Conservation (phyloP, 139 green algal species). For the Pseudopediastrum boryanum region DNA sequence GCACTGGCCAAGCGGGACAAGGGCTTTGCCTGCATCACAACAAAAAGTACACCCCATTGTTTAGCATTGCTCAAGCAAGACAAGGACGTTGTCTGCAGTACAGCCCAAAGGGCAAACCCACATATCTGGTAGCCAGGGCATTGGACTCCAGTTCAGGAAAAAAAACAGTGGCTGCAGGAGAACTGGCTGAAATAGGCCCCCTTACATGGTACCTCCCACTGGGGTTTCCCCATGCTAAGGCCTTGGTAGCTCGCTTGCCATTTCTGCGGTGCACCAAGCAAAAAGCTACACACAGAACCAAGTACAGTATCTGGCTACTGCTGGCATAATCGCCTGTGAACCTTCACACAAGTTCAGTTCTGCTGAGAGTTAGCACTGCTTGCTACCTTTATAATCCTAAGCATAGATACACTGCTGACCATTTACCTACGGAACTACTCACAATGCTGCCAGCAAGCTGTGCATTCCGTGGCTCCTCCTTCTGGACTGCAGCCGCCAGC, state of each 20-base stretch:
- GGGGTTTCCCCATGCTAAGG: too few relatives aligned
- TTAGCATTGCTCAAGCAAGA: neutral
- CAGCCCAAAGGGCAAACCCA: too few relatives aligned
- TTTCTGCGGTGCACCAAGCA: too few relatives aligned
- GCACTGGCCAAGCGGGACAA: slow-evolving; percentile 56
- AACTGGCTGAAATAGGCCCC: too few relatives aligned
- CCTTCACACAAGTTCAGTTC: neutral
- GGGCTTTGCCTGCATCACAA: slow-evolving; percentile 37
- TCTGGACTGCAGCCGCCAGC: slow-evolving; percentile 44
- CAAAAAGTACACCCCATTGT: neutral
- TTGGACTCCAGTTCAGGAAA: too few relatives aligned
- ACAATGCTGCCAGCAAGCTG: slow-evolving; percentile 48
- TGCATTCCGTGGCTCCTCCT: slow-evolving; percentile 65
- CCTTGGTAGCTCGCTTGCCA: too few relatives aligned
- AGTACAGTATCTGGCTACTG: neutral
- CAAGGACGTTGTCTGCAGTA: too few relatives aligned
- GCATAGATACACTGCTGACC: neutral
- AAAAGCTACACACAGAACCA: neutral
- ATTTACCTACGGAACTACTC: neutral
- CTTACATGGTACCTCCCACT: too few relatives aligned
- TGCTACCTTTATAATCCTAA: neutral
- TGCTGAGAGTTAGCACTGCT: neutral
- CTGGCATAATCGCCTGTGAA: neutral
- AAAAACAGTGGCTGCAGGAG: too few relatives aligned
- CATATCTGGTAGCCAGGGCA: too few relatives aligned